Evolutionary conservation across 306 rosid genomes (phyloP), one percentile per base, ranked within the genome.

Genomic region (Clitoria ternatea): DNA sequence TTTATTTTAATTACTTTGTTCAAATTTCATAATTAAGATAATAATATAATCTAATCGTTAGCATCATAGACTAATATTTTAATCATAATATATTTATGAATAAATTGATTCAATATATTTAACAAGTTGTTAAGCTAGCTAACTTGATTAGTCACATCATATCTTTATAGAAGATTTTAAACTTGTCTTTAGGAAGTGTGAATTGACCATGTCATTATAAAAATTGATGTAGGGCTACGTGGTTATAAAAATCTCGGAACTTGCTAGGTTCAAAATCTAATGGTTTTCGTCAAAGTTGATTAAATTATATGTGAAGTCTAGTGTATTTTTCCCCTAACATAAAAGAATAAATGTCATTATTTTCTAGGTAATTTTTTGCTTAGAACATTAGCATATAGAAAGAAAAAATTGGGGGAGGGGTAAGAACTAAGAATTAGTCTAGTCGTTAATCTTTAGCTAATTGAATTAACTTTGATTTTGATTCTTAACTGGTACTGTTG

Each of bases 121-220:
- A 62, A 32, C 33, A 7, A 22, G 35, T 42, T 63, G 36, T 42
- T 23, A 55, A 63, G n/a, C n/a, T n/a, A 36, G 78, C 29, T 26
- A 37, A 36, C 14, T 19, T 20, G 69, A 45, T 48, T 49, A 52
- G 75, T 79, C 75, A 66, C 79, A 66, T 57, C 82, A 57, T 73
- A 79, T 79, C 82, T 72, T 49, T 66, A 48, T 18, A 20, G 43
- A 49, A 60, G 72, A 73, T 73, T 79, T 79, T 64, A 55, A 73
- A 48, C 14, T 48, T 66, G 70, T 59, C 65, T 66, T 35, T 79
- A 55, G 55, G 57, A 26, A 24, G 43, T 57, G 42, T 37, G 53
- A 72, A 47, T 66, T 72, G 75, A 79, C 82, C 56, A 64, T 55
- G 54, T 45, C 52, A 62, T 69, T 61, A n/a, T n/a, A 69, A 77